These are phyloP conservation scores for Aurantiochytrium sp. DNA, from an alignment of 108 stramenopile genomes.

Conservation along the genomic window DNA sequence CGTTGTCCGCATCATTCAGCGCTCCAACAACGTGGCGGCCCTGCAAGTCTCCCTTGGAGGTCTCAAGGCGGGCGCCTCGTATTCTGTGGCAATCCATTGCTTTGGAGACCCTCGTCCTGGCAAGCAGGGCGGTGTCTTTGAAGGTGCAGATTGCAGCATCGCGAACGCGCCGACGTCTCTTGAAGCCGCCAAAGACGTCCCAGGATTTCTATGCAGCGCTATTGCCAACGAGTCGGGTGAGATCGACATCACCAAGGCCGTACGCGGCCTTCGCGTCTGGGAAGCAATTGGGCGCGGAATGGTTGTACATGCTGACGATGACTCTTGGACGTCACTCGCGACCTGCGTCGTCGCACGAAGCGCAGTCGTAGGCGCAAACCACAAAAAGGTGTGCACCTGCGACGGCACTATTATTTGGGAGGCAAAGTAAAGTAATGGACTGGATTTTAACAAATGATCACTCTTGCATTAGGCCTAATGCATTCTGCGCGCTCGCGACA, in stretches of 20 bases:
- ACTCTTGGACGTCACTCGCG: neutral
- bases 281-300: neutral
- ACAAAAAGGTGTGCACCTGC: conserved; percentile 18
- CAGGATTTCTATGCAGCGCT: neutral
- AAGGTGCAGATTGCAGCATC: neutral
- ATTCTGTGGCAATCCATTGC: neutral
- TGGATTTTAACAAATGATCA: no score
- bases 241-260: neutral
- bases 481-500: neutral
- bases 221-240: neutral
- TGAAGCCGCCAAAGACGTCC: neutral
- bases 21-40: neutral
- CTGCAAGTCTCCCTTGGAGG: neutral
- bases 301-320: neutral
- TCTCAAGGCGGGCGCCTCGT: neutral
- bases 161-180: neutral
- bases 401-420: conserved; percentile 11
- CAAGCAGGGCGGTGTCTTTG: neutral
- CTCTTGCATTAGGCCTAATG: no score
- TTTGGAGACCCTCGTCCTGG: neutral
- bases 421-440: neutral
- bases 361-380: neutral
- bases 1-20: conserved; percentile 11
- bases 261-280: neutral
- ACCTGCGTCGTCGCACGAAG: neutral